Evolutionary conservation across 2,329 filamentous ascomycete genomes (phyloP).

Genomic region (Drechslera avenae): DNA sequence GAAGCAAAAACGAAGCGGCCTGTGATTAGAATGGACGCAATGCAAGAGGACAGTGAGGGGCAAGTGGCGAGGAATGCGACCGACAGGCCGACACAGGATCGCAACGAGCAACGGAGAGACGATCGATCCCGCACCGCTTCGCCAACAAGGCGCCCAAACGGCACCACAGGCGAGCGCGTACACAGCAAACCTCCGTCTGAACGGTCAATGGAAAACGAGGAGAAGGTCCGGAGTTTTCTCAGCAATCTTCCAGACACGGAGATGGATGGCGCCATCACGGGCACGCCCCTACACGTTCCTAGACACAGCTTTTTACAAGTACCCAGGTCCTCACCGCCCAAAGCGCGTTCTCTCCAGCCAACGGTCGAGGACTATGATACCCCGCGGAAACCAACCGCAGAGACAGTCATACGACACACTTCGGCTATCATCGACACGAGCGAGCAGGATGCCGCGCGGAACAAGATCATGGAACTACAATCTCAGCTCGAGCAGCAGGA

Average conservation of each 20-base stretch:
- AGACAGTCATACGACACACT: conserved; percentile 42
- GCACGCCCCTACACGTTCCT: conserved; percentile 33
- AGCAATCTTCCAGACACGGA: conserved; percentile 46
- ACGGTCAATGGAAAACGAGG: conserved; percentile 45
- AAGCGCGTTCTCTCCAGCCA: conserved; percentile 40
- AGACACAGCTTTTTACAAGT: conserved; percentile 37
- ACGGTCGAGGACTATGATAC: conserved; percentile 47
- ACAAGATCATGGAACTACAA: conserved; percentile 33
- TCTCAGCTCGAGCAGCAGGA: conserved; percentile 37
- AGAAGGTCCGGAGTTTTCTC: conserved; percentile 47
- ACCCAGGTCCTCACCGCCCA: conserved; percentile 31
- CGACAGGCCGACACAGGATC: conserved; percentile 10
- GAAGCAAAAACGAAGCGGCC: conserved; percentile 29
- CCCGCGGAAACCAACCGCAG: conserved; percentile 43
- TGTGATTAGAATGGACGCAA: conserved; percentile 26
- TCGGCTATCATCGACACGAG: conserved; percentile 19
- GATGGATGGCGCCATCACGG: conserved; percentile 33
- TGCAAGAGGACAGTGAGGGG: conserved; percentile 13
- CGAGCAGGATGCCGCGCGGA: conserved; percentile 18
- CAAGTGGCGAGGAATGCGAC: conserved; percentile 19
- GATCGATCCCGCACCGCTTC: conserved; percentile 17
- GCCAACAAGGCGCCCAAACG: conserved; percentile 33
- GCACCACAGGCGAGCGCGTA: conserved; percentile 27
- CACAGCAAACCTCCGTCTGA: conserved; percentile 34
- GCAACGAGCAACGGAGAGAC: conserved; percentile 7